Conservation (phyloP, 495 filamentous ascomycete genomes). For the Opeltia flavorubescens region DNA sequence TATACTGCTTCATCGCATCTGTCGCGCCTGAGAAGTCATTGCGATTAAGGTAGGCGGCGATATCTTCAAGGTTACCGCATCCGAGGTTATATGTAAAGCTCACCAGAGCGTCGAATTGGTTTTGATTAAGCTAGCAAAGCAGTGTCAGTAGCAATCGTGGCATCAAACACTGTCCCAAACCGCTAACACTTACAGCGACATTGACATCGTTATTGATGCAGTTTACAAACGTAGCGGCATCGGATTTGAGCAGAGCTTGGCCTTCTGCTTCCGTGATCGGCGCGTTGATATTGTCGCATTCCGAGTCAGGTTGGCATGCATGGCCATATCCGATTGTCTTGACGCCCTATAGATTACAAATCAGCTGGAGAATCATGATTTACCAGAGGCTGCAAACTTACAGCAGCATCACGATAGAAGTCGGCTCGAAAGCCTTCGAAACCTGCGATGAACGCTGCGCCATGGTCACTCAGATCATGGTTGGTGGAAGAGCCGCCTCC, state of each 20-base stretch:
- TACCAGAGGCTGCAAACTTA: background rate
- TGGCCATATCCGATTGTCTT: slow-evolving; percentile 14
- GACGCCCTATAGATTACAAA: background rate
- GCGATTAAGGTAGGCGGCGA: background rate
- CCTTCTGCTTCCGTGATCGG: slow-evolving; percentile 12
- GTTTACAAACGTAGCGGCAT: slow-evolving; percentile 10
- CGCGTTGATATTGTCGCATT: slow-evolving; percentile 13
- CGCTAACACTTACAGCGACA: slow-evolving; percentile 13
- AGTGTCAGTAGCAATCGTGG: background rate
- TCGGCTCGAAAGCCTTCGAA: slow-evolving; percentile 13
- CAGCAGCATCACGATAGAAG: slow-evolving; percentile 12
- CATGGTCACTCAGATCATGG: slow-evolving; percentile 2
- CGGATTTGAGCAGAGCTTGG: slow-evolving; percentile 9
- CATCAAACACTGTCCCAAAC: too few relatives aligned
- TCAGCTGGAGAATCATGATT: background rate
- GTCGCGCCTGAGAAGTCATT: slow-evolving; percentile 5
- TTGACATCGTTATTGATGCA: slow-evolving; percentile 27
- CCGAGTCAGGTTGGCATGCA: slow-evolving; percentile 12
- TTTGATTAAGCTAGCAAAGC: slow-evolving; percentile 23
- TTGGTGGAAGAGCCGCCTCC: background rate
- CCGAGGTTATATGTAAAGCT: slow-evolving; percentile 37
- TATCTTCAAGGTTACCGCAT: slow-evolving; percentile 22
- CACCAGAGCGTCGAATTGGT: slow-evolving; percentile 37
- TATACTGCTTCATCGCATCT: slow-evolving; percentile 1
- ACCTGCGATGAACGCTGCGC: slow-evolving; percentile 9